Base-by-base conservation (phyloP, 306 rosid species). In the Chamaecrista fasciculata region DNA sequence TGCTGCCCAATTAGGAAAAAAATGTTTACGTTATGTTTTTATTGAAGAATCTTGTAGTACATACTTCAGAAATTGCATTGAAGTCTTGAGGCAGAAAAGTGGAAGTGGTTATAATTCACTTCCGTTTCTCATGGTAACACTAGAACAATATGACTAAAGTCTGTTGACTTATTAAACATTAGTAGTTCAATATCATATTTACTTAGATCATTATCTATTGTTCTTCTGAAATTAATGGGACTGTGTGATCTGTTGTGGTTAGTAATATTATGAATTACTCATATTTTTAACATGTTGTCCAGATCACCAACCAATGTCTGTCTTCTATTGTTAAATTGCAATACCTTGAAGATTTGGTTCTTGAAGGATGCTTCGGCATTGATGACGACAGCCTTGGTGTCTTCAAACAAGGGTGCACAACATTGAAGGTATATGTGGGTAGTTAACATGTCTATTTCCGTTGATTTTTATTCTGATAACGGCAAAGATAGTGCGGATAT, bases 351-450 rank as follows among this genome's bases (percentile, higher is more conserved):
- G 95, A 94, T 79, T 84, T 94, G 87, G 80, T 81, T 44, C 82
- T 94, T 8, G 95, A 91, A 84, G 99, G 99, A 66, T 94, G 99
- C 82, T 85, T 76, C 67, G 92, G 95, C 58, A 81, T 94, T 33
- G 92, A 87, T 23, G 95, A 91, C 21, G 86, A 83, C 74, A 72
- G 85, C 81, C 86, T 91, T 44, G 80, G 72, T 5, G 78, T 69
- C 78, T 71, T 88, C 81, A 82, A 84, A 69, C 75, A 76, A 81
- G 89, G 86, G 51, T 89, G 96, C 88, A 87, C 72, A 74, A 76
- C 97, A 21, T 67, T 94, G 39, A 94, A 86, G 99, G 99, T 91
- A 86, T 62, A 33, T 12, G 7, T 57, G 65, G 67, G 58, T 78
- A 53, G 18, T 65, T 84, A 25, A 74, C 40, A 74, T 55, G 58